Percentiles rank a stretch among this genome's conserved stretches.
Evolutionary conservation across 306 rosid species (phyloP).

Genomic region (Vigna reflexopilosa): DNA sequence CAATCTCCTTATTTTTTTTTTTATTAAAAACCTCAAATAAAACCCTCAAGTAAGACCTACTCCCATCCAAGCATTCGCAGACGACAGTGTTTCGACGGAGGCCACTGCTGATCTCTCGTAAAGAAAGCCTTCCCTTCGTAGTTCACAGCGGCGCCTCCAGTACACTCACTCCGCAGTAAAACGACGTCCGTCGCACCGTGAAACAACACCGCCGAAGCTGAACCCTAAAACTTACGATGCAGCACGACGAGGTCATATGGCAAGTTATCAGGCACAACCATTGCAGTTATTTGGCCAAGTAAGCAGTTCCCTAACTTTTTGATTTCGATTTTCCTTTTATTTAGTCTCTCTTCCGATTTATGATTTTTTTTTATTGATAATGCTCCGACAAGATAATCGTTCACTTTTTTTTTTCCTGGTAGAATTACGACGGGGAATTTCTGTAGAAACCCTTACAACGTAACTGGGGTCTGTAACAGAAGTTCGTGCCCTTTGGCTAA

Average conservation of each 20-base stretch:
- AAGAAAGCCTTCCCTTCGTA: too few species aligned
- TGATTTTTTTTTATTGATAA: neutral
- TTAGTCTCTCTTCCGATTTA: neutral
- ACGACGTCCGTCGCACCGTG: neutral
- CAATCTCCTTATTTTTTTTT: too few species aligned
- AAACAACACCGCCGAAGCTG: neutral
- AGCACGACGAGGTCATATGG: constrained; percentile 62
- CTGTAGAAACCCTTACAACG: constrained; percentile 88
- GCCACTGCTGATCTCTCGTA: too few species aligned
- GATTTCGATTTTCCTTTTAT: neutral
- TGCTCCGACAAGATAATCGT: neutral
- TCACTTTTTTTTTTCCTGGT: constrained; percentile 1
- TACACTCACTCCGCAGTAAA: too few species aligned
- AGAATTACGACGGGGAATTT: constrained; percentile 79
- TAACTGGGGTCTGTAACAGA: constrained; percentile 89
- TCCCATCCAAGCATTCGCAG: too few species aligned
- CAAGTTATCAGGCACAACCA: constrained; percentile 61
- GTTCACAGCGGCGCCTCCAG: too few species aligned
- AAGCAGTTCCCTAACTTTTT: neutral
- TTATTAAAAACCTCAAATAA: too few species aligned
- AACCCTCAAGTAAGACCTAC: too few species aligned
- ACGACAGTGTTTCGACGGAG: too few species aligned
- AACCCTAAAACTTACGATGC: constrained; percentile 42
- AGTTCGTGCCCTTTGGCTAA: constrained; percentile 95
- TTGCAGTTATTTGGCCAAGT: constrained; percentile 60